Conservation (phyloP, 192 early-diverging fungal species). For the Backusella circina region DNA sequence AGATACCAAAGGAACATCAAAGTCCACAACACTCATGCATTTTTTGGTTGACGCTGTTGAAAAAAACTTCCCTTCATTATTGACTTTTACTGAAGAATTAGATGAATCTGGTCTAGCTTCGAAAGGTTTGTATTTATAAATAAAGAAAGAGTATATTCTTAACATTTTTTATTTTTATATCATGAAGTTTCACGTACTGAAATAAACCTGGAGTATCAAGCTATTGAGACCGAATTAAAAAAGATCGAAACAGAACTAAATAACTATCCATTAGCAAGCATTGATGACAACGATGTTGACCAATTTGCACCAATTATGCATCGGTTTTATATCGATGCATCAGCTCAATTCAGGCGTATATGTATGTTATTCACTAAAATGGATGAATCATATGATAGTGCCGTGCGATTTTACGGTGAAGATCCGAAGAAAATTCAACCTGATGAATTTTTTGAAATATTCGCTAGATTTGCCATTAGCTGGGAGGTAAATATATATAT, state of each 20-base stretch:
- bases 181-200: constrained; percentile 20
- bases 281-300: constrained; percentile 44
- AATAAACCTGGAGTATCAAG: constrained; percentile 42
- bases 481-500: constrained; percentile 48
- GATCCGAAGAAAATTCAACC: constrained; percentile 66
- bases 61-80: constrained; percentile 55
- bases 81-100: constrained; percentile 65
- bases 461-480: constrained; percentile 68
- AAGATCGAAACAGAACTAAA: constrained; percentile 42
- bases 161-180: neutral
- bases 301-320: constrained; percentile 62
- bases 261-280: constrained; percentile 20
- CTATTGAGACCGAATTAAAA: constrained; percentile 35
- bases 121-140: constrained; percentile 41
- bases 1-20: constrained; percentile 75
- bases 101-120: constrained; percentile 65
- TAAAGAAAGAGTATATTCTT: neutral
- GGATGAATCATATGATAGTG: constrained; percentile 63
- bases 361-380: constrained; percentile 55
- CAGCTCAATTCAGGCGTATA: constrained; percentile 53
- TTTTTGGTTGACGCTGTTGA: constrained; percentile 70
- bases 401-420: constrained; percentile 70
- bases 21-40: constrained; percentile 75
- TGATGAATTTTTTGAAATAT: constrained; percentile 84
- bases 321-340: constrained; percentile 58